Percentiles rank a stretch among this genome's conserved stretches.
Evolutionary conservation across 345 rosid genomes (phyloP).

Genomic region (Brassica rapa): DNA sequence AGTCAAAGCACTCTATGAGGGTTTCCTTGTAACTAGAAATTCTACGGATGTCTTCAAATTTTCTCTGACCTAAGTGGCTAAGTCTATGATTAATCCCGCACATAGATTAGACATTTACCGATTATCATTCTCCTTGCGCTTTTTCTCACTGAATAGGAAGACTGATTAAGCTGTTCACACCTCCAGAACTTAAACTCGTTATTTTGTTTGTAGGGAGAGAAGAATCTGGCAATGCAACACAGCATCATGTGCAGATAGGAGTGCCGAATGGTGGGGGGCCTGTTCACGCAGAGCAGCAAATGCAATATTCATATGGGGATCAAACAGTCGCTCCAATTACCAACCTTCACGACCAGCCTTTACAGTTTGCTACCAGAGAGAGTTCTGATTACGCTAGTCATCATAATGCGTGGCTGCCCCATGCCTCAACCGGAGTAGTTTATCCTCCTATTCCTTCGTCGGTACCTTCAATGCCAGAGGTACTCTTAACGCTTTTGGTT

Average conservation of each 20-base stretch:
- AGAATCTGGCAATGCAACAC: constrained; percentile 30
- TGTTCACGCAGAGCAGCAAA: constrained; percentile 46
- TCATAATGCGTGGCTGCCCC: constrained; percentile 64
- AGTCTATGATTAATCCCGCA: background rate
- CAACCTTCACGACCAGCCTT: constrained; percentile 66
- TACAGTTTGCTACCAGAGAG: constrained; percentile 66
- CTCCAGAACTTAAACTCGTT: constrained; percentile 9
- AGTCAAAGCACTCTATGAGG: constrained; percentile 49
- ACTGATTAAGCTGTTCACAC: background rate
- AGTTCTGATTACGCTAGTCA: constrained; percentile 53
- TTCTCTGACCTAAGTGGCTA: background rate
- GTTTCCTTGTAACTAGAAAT: constrained; percentile 7
- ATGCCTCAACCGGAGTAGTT: constrained; percentile 51
- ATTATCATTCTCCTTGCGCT: constrained; percentile 1
- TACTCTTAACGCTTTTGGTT: constrained; percentile 34
- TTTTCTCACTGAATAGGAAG: background rate
- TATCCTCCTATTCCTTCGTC: constrained; percentile 66
- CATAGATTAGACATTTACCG: background rate
- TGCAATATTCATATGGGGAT: constrained; percentile 57
- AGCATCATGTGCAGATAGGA: constrained; percentile 43
- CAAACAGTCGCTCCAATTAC: constrained; percentile 51
- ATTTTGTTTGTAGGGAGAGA: constrained; percentile 34
- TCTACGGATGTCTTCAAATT: background rate
- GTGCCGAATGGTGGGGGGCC: constrained; percentile 49
- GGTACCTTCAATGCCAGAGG: constrained; percentile 60